A percentile compares a stretch with the other conserved stretches of the same genome.
These are phyloP conservation scores for Prinsepia uniflora DNA, from an alignment of 306 rosid species.

Conservation along the genomic window DNA sequence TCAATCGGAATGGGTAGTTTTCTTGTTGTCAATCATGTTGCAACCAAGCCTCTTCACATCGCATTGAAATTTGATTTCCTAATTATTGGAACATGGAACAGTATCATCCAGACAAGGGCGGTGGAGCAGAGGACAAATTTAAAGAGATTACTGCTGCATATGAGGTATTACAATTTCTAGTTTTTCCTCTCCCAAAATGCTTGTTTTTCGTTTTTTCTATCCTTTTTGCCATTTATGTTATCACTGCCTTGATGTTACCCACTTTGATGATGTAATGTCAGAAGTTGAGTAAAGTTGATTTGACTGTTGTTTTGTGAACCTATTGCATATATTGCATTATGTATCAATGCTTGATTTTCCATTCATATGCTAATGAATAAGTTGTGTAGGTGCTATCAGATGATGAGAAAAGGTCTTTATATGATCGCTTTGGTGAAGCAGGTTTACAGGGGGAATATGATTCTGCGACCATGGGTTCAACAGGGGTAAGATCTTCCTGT, in stretches of 20 bases:
- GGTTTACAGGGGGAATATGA: conserved; percentile 77
- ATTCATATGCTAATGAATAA: conserved; percentile 54
- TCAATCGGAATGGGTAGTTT: neutral
- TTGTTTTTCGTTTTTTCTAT: neutral
- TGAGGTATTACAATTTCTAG: conserved; percentile 52
- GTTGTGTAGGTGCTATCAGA: conserved; percentile 90
- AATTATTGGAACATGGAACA: conserved; percentile 26
- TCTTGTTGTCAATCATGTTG: neutral
- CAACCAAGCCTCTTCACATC: neutral
- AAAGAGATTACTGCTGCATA: conserved; percentile 95
- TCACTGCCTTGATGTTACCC: neutral
- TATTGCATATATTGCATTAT: conserved; percentile 16
- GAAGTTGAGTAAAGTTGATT: conserved; percentile 13
- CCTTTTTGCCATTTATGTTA: neutral
- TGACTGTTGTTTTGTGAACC: neutral
- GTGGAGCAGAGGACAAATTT: conserved; percentile 90
- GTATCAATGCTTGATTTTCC: conserved; percentile 26
- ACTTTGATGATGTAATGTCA: conserved; percentile 12
- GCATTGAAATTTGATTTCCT: conserved; percentile 14
- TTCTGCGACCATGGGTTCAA: conserved; percentile 43
- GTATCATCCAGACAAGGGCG: conserved; percentile 90
- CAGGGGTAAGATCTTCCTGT: conserved; percentile 54
- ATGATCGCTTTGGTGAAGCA: conserved; percentile 90
- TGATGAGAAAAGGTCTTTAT: conserved; percentile 88
- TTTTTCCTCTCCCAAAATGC: neutral